Conservation (phyloP, 371 early-diverging fungal species). For the Lichtheimia hyalospora region DNA sequence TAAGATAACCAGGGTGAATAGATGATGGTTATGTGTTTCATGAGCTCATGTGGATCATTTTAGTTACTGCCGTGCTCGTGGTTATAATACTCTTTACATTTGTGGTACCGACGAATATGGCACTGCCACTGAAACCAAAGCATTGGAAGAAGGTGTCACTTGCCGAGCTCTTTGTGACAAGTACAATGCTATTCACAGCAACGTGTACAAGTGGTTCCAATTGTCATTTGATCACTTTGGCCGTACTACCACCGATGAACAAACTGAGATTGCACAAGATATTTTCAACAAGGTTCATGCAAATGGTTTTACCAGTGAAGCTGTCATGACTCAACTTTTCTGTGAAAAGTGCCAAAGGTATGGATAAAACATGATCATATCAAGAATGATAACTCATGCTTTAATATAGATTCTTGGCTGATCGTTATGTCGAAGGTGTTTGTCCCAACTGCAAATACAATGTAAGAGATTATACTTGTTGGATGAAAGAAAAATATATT, state of each 20-base stretch:
- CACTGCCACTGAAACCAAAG: constrained; percentile 99
- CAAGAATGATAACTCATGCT: background rate
- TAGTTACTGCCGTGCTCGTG: constrained; percentile 84
- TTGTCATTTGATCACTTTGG: constrained; percentile 98
- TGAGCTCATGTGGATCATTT: constrained; percentile 21
- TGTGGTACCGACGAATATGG: constrained; percentile 99
- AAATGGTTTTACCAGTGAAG: constrained; percentile 77
- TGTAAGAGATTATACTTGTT: constrained; percentile 22
- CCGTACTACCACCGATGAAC: constrained; percentile 89
- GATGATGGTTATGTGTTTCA: too few relatives aligned
- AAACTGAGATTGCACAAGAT: constrained; percentile 93
- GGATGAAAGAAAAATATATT: background rate
- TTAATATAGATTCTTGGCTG: constrained; percentile 89
- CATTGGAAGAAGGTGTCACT: constrained; percentile 88
- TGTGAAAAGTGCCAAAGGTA: constrained; percentile 88
- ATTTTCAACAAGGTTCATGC: constrained; percentile 85
- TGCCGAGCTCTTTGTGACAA: constrained; percentile 97
- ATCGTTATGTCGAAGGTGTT: constrained; percentile 98
- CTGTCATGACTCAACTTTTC: constrained; percentile 88
- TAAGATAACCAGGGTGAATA: constrained; percentile 16
- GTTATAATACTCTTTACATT: constrained; percentile 91
- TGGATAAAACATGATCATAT: background rate
- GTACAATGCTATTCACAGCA: constrained; percentile 88
- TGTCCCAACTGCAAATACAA: constrained; percentile 94
- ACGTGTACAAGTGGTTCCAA: constrained; percentile 96